These are phyloP conservation scores for Tuber umbilicatum DNA, from an alignment of 495 filamentous ascomycete species.

Conservation along the genomic window DNA sequence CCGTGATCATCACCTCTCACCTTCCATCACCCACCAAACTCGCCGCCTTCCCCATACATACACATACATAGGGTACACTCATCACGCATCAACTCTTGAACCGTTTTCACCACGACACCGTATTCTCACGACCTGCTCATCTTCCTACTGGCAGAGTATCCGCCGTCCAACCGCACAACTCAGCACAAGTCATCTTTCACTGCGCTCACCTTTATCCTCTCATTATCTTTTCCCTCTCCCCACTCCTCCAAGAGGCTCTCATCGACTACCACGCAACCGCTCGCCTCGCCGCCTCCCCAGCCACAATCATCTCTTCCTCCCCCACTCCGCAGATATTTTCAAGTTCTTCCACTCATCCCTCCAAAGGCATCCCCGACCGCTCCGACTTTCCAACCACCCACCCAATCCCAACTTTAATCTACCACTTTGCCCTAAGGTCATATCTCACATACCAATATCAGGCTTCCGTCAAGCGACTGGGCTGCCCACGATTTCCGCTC, in stretches of 20 bases:
- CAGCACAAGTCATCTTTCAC: neutral
- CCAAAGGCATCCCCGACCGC: neutral
- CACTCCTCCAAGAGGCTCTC: neutral
- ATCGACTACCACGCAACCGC: neutral
- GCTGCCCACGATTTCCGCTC: constrained; percentile 14
- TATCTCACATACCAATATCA: constrained; percentile 24
- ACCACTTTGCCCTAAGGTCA: constrained; percentile 4
- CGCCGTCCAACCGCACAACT: neutral
- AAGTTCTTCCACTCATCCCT: neutral
- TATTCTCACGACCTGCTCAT: neutral
- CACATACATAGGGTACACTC: neutral
- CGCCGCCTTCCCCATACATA: neutral
- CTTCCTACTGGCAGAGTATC: neutral
- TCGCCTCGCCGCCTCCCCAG: neutral
- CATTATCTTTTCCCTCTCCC: neutral
- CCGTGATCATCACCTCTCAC: neutral
- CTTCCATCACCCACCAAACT: neutral
- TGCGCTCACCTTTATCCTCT: neutral
- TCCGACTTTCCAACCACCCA: neutral
- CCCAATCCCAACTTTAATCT: neutral
- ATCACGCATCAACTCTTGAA: neutral
- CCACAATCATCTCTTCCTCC: neutral
- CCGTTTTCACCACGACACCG: neutral
- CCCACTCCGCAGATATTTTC: neutral
- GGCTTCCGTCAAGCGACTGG: constrained; percentile 1